These are phyloP conservation scores for Stropharia rugosoannulata DNA, from an alignment of 768 basidiomycete genomes.

Conservation along the genomic window DNA sequence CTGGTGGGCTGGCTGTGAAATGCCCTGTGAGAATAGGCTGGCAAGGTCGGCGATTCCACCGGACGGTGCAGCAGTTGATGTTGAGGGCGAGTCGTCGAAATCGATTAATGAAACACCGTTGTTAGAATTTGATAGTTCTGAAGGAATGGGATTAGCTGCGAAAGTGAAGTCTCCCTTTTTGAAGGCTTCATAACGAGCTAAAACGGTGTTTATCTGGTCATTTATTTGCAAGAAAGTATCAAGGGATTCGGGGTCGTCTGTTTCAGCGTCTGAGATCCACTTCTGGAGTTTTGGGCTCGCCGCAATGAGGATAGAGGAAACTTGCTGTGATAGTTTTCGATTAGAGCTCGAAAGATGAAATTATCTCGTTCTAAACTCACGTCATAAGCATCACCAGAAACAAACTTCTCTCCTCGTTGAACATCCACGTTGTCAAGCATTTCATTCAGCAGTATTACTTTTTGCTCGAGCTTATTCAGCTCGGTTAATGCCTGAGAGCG, in stretches of 20 bases:
- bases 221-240: conserved; percentile 95
- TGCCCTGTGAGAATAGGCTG: conserved; percentile 44
- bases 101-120: conserved; percentile 64
- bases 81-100: conserved; percentile 55
- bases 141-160: conserved; percentile 67
- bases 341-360: background rate
- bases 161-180: conserved; percentile 84
- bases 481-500: conserved; percentile 86
- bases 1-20: conserved; percentile 9
- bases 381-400: conserved; percentile 90
- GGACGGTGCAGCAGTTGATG: conserved; percentile 24
- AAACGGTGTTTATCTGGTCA: conserved; percentile 93
- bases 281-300: conserved; percentile 96
- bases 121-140: conserved; percentile 43
- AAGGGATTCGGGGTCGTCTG: conserved; percentile 86
- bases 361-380: conserved; percentile 39
- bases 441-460: conserved; percentile 94
- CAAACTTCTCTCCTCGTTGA: conserved; percentile 73
- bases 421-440: conserved; percentile 91
- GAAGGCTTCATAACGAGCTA: conserved; percentile 90
- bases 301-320: conserved; percentile 73
- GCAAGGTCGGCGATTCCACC: conserved; percentile 54
- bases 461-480: conserved; percentile 91
- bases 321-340: conserved; percentile 59
- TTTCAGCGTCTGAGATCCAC: conserved; percentile 94